These are phyloP conservation scores for Hippophae rhamnoides DNA, from an alignment of 306 rosid species.

Conservation along the genomic window DNA sequence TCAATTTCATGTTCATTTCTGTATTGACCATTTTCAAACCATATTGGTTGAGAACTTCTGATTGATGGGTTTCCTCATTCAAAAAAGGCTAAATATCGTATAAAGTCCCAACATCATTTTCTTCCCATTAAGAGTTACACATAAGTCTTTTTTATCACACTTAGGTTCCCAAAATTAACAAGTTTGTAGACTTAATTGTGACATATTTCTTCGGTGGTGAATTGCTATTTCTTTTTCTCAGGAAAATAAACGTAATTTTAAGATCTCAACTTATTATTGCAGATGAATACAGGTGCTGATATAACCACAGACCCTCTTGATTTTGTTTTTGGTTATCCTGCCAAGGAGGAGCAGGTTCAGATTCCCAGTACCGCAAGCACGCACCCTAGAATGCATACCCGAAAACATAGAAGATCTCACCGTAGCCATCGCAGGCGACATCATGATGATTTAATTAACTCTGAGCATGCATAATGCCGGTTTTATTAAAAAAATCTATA, in stretches of 20 bases:
- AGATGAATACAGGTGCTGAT: conserved; percentile 37
- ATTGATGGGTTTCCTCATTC: no score
- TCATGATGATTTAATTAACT: conserved; percentile 22
- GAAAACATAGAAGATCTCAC: conserved; percentile 47
- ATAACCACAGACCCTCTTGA: conserved; percentile 51
- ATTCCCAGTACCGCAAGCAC: conserved; percentile 27
- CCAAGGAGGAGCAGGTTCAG: conserved; percentile 39
- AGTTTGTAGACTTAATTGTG: no score
- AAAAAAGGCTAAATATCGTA: no score
- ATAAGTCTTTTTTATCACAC: no score
- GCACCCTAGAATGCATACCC: conserved; percentile 27
- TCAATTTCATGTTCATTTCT: no score
- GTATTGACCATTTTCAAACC: no score
- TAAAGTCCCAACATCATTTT: no score
- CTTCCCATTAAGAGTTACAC: no score
- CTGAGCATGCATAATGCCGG: conserved; percentile 14
- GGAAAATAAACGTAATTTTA: background rate
- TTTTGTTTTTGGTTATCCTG: conserved; percentile 43
- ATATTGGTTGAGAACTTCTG: no score
- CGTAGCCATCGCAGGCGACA: conserved; percentile 53
- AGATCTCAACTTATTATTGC: conserved; percentile 8
- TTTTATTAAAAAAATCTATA: conserved; percentile 15
- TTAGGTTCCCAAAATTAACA: no score
- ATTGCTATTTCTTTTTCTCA: background rate
- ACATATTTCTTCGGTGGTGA: background rate